Evolutionary conservation across 768 basidiomycete species (phyloP).

Genomic region (Tylopilus rubrobrunneus): DNA sequence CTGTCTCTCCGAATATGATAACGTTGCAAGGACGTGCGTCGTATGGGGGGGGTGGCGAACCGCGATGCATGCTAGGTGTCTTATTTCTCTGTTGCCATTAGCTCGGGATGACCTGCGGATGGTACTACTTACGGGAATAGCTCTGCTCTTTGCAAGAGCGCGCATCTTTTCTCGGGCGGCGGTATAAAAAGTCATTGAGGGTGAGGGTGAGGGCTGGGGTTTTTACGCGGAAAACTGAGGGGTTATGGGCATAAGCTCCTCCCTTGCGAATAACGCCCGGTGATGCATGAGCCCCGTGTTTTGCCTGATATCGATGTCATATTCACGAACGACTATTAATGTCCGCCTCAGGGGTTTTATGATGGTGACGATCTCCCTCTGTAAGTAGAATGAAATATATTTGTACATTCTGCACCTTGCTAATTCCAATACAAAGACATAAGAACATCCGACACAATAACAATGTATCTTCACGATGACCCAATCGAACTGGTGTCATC

Average conservation of each 20-base stretch:
- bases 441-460: neutral
- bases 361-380: neutral
- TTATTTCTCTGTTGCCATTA: slow-evolving; percentile 7
- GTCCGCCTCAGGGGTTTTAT: slow-evolving; percentile 5
- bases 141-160: neutral
- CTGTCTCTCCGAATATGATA: slow-evolving; percentile 28
- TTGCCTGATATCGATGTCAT: neutral
- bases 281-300: slow-evolving; percentile 1
- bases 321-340: slow-evolving; percentile 4
- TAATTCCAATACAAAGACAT: slow-evolving; percentile 7
- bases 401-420: neutral
- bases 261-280: slow-evolving; percentile 5
- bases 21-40: slow-evolving; percentile 19
- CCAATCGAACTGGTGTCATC: slow-evolving; percentile 10
- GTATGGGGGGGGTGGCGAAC: slow-evolving; percentile 16
- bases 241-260: slow-evolving; percentile 12
- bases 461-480: slow-evolving; percentile 1
- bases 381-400: slow-evolving; percentile 2
- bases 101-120: neutral
- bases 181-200: slow-evolving; percentile 2
- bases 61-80: neutral
- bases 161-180: slow-evolving; percentile 7
- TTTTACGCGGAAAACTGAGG: neutral
- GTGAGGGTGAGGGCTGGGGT: neutral
- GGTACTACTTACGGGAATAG: slow-evolving; percentile 8